These are phyloP conservation scores for Aspergillus fumigatus DNA, from an alignment of 2,329 filamentous ascomycete genomes.

Conservation along the genomic window DNA sequence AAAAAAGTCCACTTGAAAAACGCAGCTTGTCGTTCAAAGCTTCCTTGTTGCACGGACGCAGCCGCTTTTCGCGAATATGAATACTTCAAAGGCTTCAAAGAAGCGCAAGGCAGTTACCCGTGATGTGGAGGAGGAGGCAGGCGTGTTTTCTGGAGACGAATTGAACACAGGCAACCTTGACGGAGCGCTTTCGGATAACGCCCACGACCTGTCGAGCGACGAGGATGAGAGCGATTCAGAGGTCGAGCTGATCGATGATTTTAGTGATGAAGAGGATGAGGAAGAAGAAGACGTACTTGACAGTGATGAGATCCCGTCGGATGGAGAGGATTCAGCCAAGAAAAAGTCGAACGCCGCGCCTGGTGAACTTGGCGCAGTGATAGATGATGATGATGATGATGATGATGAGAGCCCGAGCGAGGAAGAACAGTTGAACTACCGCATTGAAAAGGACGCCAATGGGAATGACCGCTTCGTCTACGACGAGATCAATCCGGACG, in stretches of 20 bases:
- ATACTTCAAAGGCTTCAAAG: conserved; percentile 40
- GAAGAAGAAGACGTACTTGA: conserved; percentile 48
- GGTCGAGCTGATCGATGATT: conserved; percentile 55
- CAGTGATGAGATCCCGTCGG: conserved; percentile 48
- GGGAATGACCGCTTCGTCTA: conserved; percentile 89
- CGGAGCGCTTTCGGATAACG: conserved; percentile 40
- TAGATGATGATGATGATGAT: conserved; percentile 7
- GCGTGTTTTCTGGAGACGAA: conserved; percentile 58
- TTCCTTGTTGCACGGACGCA: background rate
- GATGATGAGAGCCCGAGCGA: conserved; percentile 21
- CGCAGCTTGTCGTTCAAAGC: conserved; percentile 4
- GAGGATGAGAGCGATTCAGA: conserved; percentile 39
- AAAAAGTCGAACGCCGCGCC: conserved; percentile 29
- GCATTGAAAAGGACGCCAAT: conserved; percentile 74
- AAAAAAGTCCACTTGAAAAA: conserved; percentile 20
- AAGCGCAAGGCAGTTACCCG: conserved; percentile 63
- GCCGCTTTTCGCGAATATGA: conserved; percentile 24
- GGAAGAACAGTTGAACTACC: conserved; percentile 51
- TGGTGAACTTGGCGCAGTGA: conserved; percentile 8
- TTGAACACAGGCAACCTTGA: conserved; percentile 45
- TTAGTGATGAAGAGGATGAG: conserved; percentile 46
- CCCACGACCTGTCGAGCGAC: conserved; percentile 35
- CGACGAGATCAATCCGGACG: conserved; percentile 86
- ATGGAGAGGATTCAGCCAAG: conserved; percentile 39
- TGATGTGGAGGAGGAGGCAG: conserved; percentile 47